Conservation (phyloP, 805 yeast genomes). For the Debaryomyces prosopidis region DNA sequence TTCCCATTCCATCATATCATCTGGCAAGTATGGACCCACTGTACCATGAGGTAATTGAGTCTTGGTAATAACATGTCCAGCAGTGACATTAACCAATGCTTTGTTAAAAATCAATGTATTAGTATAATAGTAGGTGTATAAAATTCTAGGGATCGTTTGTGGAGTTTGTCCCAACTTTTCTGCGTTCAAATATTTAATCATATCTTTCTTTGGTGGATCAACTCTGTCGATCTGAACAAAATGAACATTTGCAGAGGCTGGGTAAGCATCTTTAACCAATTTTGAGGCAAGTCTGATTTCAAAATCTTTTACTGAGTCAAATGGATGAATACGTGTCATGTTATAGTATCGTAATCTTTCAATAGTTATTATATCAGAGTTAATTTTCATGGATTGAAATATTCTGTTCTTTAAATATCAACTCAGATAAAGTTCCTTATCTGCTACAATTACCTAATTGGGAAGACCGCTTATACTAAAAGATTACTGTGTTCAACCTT, state of each 20-base stretch:
- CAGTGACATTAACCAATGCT: constrained; percentile 67
- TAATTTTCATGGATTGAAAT: neutral
- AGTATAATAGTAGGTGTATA: constrained; percentile 66
- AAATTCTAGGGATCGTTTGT: constrained; percentile 67
- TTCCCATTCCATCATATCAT: constrained; percentile 59
- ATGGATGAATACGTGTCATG: constrained; percentile 45
- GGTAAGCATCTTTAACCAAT: constrained; percentile 58
- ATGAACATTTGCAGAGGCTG: constrained; percentile 55
- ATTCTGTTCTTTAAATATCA: neutral
- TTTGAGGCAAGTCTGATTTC: constrained; percentile 60
- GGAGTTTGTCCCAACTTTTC: constrained; percentile 51
- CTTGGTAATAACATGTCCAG: constrained; percentile 61
- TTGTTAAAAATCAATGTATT: constrained; percentile 59
- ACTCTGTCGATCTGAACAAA: constrained; percentile 65
- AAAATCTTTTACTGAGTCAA: constrained; percentile 57
- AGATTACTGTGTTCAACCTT: neutral
- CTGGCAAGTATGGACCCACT: constrained; percentile 72
- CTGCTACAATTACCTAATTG: constrained; percentile 2
- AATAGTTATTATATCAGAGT: no score
- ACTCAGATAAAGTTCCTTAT: neutral
- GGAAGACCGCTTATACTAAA: neutral
- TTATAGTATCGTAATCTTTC: neutral
- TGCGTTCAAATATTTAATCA: constrained; percentile 66
- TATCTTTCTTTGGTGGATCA: constrained; percentile 78
- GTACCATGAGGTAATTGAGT: constrained; percentile 57